Percentiles rank a stretch among this genome's conserved stretches.
Conservation (phyloP, 2,329 filamentous ascomycete genomes). For the Scedosporium aurantiacum region DNA sequence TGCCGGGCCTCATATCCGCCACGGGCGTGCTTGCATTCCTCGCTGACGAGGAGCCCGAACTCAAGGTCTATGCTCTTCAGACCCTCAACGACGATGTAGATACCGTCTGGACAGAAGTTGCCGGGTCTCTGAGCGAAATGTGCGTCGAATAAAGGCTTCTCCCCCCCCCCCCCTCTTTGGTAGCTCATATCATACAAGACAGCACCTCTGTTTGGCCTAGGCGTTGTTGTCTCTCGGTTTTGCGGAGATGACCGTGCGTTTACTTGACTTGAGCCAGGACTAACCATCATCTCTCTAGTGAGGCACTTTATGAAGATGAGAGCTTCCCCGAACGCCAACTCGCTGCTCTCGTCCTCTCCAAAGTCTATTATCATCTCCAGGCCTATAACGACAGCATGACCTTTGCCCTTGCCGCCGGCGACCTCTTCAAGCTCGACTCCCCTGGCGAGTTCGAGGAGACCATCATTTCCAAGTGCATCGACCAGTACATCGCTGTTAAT, state of each 20-base stretch:
- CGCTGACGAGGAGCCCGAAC: constrained; percentile 83
- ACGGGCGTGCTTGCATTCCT: constrained; percentile 92
- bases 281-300: constrained; percentile 41
- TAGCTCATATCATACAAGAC: too few species aligned
- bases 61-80: constrained; percentile 90
- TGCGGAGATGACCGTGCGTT: not conserved
- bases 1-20: constrained; percentile 91
- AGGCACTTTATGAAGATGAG: constrained; percentile 95
- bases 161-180: too few species aligned
- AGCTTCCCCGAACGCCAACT: constrained; percentile 87
- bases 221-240: too few species aligned
- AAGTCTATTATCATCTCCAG: constrained; percentile 98
- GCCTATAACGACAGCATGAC: constrained; percentile 99
- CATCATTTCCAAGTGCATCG: constrained; percentile 95
- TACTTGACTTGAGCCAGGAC: not conserved
- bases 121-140: constrained; percentile 87
- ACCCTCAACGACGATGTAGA: constrained; percentile 95
- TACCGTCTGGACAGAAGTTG: constrained; percentile 94
- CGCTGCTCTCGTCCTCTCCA: constrained; percentile 86
- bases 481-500: constrained; percentile 83
- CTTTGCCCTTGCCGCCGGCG: constrained; percentile 87
- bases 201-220: too few species aligned
- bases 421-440: constrained; percentile 85
- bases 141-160: constrained; percentile 28
- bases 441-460: constrained; percentile 97